phyloP scores from a whole-genome alignment of 2,329 filamentous ascomycete species.

The Intubia oerlemansii region DNA sequence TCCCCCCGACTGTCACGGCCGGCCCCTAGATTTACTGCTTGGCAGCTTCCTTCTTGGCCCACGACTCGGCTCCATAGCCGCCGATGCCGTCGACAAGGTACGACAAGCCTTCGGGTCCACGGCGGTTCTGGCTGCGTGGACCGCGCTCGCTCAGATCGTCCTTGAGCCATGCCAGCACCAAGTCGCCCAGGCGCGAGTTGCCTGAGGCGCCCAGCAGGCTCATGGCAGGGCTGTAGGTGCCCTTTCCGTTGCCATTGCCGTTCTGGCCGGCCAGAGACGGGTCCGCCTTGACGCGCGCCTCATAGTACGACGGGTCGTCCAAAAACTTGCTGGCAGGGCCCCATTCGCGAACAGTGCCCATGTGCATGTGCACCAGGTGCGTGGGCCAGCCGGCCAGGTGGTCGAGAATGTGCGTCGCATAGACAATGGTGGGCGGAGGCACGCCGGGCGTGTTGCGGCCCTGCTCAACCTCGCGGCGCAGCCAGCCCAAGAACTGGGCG shows the following conservation, averaged over 20 bases:
- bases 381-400: slow-evolving; percentile 90
- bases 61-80: slow-evolving; percentile 32
- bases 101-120: slow-evolving; percentile 40
- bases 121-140: slow-evolving; percentile 39
- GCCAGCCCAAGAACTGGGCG: slow-evolving; percentile 64
- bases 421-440: slow-evolving; percentile 56
- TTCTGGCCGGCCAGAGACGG: not conserved
- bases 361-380: slow-evolving; percentile 86
- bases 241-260: not conserved
- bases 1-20: not conserved
- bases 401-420: slow-evolving; percentile 92
- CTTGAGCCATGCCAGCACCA: slow-evolving; percentile 74
- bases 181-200: slow-evolving; percentile 67
- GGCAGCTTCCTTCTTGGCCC: slow-evolving; percentile 3
- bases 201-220: slow-evolving; percentile 22
- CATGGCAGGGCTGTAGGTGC: slow-evolving; percentile 1
- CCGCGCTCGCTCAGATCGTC: slow-evolving; percentile 62
- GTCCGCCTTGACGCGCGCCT: slow-evolving; percentile 2
- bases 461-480: slow-evolving; percentile 74
- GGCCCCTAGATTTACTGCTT: not conserved
- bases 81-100: slow-evolving; percentile 32
- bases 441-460: not conserved
- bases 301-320: slow-evolving; percentile 7
- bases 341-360: slow-evolving; percentile 76
- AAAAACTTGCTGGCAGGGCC: slow-evolving; percentile 53